phyloP scores from a whole-genome alignment of 2,329 filamentous ascomycete species.

The Aspergillus melleus region DNA sequence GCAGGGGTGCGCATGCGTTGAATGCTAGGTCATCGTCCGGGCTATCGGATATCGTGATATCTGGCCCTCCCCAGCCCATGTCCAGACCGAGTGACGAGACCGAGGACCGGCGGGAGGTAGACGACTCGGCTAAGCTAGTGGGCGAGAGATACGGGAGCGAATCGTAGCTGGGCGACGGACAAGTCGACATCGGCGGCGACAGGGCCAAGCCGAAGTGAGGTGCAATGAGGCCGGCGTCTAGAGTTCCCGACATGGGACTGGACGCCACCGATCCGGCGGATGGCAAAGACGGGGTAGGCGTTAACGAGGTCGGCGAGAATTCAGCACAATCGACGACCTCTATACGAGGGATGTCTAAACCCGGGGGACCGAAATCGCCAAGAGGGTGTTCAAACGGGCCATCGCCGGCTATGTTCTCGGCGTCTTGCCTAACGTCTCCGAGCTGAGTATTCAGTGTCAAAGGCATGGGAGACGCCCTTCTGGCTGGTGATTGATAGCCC shows the following conservation, averaged over 20 bases:
- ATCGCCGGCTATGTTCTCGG: not conserved
- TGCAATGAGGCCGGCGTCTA: constrained; percentile 4
- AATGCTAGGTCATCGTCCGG: not conserved
- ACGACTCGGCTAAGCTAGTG: not conserved
- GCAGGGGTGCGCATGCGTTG: not conserved
- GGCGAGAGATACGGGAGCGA: constrained; percentile 5
- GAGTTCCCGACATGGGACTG: not conserved
- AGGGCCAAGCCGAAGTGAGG: not conserved
- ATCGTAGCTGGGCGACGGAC: constrained; percentile 9
- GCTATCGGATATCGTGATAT: not conserved
- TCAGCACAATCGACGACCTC: constrained; percentile 13
- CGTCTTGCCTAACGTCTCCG: not conserved
- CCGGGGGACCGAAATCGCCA: not conserved
- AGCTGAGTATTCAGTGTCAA: not conserved
- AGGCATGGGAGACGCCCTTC: not conserved
- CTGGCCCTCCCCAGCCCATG: not conserved
- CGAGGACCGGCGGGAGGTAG: constrained; percentile 12
- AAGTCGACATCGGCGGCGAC: constrained; percentile 12
- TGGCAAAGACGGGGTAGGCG: constrained; percentile 6
- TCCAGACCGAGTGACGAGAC: constrained; percentile 11
- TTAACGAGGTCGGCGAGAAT: constrained; percentile 1
- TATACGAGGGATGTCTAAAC: constrained; percentile 13
- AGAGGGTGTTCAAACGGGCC: not conserved
- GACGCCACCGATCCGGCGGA: not conserved
- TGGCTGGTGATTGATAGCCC: not conserved